phyloP scores from a whole-genome alignment of 2,329 filamentous ascomycete species.

The Exserohilum turcica region DNA sequence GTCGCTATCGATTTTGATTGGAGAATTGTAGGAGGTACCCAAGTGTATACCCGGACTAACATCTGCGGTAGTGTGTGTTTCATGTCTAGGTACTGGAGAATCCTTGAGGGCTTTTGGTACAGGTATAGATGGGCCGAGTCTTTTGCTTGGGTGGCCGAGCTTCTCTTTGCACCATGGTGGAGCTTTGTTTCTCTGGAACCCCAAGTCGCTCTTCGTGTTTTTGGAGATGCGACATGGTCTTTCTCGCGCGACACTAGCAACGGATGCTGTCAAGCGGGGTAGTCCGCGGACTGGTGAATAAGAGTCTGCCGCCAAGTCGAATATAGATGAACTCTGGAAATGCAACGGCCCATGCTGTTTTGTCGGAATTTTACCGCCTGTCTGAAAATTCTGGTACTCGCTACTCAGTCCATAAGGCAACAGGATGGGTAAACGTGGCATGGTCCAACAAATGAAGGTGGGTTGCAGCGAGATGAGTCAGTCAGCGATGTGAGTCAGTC shows the following conservation, averaged over 20 bases:
- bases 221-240: not conserved
- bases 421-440: constrained; percentile 8
- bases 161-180: not conserved
- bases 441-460: constrained; percentile 28
- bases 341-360: not conserved
- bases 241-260: not conserved
- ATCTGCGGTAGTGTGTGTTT: not conserved
- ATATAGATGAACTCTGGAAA: not conserved
- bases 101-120: not conserved
- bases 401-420: constrained; percentile 18
- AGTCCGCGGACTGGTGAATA: not conserved
- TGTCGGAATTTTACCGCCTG: not conserved
- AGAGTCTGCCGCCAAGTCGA: not conserved
- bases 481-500: too few species aligned
- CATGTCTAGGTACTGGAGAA: not conserved
- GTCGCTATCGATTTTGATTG: constrained; percentile 22
- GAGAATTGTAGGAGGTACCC: constrained; percentile 3
- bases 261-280: not conserved
- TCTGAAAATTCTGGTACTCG: not conserved
- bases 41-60: not conserved
- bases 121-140: not conserved
- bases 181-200: not conserved
- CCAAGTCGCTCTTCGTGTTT: not conserved
- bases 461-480: too few species aligned
- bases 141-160: not conserved